Evolutionary conservation across 176 grass and related monocot species (phyloP), one percentile per base, ranked within the genome.

Genomic region (Thinopyrum elongatum): DNA sequence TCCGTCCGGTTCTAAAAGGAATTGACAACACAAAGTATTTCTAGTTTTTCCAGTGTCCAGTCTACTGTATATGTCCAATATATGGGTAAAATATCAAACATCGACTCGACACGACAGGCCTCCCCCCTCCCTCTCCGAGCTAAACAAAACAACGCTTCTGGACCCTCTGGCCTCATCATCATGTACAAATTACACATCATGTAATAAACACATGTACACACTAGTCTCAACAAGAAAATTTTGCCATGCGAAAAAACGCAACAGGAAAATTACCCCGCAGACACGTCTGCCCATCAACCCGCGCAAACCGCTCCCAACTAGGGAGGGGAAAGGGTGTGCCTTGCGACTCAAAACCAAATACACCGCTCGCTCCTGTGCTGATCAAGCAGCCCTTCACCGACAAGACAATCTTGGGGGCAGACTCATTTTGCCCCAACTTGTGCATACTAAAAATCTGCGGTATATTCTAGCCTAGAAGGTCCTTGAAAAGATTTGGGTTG

Each of bases 401-500:
- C 74, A 14, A 12, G 69, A 81, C 26, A 70, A 78, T 10, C 64
- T 38, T 25, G 28, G 57, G 63, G 81, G 25, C 25, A 7, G 22
- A 29, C 81, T 29, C 21, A 2, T 2, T 26, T 55, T 30, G 11
- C 53, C 80, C 53, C 77, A 81, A 91, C 27, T 34, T 58, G 51
- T 71, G 77, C 80, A 67, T 21, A 27, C 28, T 2, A 6, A 65
- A 47, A 39, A 72, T 70, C 21, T 33, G 23, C 1, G 12, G 17
- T 51, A 42, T 26, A 53, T 81, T 76, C 88, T 86, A 99, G 55
- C 97, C 94, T 69, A 99, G 57, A 46, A 99, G 62, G 67, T 99
- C 97, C 73, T 93, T 94, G 85, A 99, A 99, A 57, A 99, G 89
- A 86, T 93, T 99, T 49, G 94, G 94, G 79, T 99, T 99, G 77